These are phyloP conservation scores for Umbelopsis ramanniana DNA, from an alignment of 192 early-diverging fungal genomes.

Conservation along the genomic window DNA sequence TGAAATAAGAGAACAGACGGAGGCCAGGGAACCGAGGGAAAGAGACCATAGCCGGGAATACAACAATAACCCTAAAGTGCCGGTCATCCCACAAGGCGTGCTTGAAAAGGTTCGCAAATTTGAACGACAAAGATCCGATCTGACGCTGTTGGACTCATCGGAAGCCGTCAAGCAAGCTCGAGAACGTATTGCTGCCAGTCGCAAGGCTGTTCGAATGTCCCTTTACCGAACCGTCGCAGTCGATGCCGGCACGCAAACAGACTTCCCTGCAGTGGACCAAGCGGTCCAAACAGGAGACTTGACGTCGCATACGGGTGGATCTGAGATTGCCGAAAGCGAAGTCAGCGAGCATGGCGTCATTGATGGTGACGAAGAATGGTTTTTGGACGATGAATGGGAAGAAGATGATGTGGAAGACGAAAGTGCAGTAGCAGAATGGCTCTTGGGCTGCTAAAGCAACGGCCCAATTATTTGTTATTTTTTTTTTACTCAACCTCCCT, in stretches of 20 bases:
- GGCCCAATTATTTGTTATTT: neutral
- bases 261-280: constrained; percentile 25
- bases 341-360: constrained; percentile 35
- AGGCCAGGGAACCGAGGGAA: neutral
- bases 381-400: constrained; percentile 41
- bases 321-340: neutral
- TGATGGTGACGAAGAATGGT: constrained; percentile 49
- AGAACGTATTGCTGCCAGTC: constrained; percentile 16
- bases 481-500: too few species aligned
- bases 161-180: constrained; percentile 7
- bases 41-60: neutral
- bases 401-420: constrained; percentile 42
- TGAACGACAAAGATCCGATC: constrained; percentile 11
- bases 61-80: neutral
- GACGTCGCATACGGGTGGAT: neutral
- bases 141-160: constrained; percentile 21
- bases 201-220: constrained; percentile 16
- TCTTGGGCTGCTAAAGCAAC: constrained; percentile 32
- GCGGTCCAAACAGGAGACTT: constrained; percentile 27
- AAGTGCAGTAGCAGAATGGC: constrained; percentile 39
- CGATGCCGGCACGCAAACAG: constrained; percentile 7
- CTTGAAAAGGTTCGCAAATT: constrained; percentile 37
- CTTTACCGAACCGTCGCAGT: neutral
- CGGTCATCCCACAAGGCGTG: constrained; percentile 23
- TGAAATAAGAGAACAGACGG: neutral